Base-by-base conservation (phyloP, 2,329 filamentous ascomycete species). In the Sarocladium strictum region DNA sequence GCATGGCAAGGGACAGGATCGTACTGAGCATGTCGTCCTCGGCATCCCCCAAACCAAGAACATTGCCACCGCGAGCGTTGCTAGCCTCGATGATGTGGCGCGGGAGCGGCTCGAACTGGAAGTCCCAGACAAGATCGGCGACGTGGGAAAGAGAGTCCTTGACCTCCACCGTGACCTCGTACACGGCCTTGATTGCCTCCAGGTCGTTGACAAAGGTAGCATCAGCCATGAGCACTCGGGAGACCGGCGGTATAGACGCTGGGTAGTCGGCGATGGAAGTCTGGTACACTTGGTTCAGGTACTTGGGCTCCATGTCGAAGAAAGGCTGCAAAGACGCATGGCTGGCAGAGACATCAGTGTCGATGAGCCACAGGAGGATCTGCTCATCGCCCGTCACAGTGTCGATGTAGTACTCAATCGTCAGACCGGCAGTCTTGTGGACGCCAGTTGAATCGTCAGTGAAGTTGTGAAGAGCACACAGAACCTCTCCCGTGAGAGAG, bases 41-140 rank as follows among this genome's bases (percentile, higher is more conserved):
- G 23, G 75, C 41, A 73, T 79, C 60, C 64, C 65, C 27, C 58
- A 65, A 38, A 65, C 64, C 54, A 58, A 60, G 29, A 66, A 68
- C 51, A 69, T 78, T 54, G 57, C 58, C 12, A n/a, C 52, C 52
- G 19, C 21, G 19, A 10, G 35, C 23, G 10, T 41, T 43, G 15
- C 21, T 27, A 26, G 52, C 52, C 27, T 54, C 33, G 23, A 54
- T 26, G 21, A 54, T 32, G 38, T 54, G 52, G 24, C 52, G 56
- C 2, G 56, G 53, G 10, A 59, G 50, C 24, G 56, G 58, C 56
- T 59, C 58, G 26, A 59, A 57, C 43, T 59, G 56, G 32, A 59
- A 57, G 43, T 58, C 56, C 56, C 56, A 57, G 14, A 38, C 52
- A 6, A 58, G 56, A 5, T 50, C 54, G 5, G 58, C 56, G 14